Conservation (phyloP, 495 filamentous ascomycete genomes). For the Immersiella caudata region DNA sequence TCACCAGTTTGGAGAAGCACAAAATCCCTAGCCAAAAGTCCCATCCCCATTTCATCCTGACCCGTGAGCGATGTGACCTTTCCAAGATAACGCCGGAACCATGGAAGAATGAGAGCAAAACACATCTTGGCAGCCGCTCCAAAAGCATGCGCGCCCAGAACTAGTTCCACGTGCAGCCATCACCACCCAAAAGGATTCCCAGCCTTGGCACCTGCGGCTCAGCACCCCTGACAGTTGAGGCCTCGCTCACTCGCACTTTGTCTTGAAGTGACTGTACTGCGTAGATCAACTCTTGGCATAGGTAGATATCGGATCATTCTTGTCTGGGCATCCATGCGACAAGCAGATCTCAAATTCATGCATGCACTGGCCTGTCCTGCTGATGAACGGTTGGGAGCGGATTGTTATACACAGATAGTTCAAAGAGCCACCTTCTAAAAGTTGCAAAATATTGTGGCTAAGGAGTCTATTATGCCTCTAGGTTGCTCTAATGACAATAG, state of each 20-base stretch:
- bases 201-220: not conserved
- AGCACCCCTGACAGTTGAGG: not conserved
- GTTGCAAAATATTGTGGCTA: not conserved
- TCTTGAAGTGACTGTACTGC: not conserved
- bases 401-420: not conserved
- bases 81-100: not conserved
- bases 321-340: not conserved
- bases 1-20: no score
- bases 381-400: not conserved
- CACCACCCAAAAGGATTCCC: not conserved
- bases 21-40: not conserved
- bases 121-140: not conserved
- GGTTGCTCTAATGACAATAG: conserved; percentile 7
- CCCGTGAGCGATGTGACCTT: not conserved
- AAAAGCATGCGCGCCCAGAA: not conserved
- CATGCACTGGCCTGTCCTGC: not conserved
- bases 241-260: no score
- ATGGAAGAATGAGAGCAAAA: not conserved
- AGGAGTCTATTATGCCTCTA: conserved; percentile 7
- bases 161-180: not conserved
- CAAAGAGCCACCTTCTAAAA: not conserved
- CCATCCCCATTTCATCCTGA: not conserved
- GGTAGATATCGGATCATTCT: not conserved
- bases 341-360: not conserved
- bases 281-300: not conserved